Evolutionary conservation across 2,329 filamentous ascomycete genomes (phyloP).

Genomic region (Cryphonectria japonica): DNA sequence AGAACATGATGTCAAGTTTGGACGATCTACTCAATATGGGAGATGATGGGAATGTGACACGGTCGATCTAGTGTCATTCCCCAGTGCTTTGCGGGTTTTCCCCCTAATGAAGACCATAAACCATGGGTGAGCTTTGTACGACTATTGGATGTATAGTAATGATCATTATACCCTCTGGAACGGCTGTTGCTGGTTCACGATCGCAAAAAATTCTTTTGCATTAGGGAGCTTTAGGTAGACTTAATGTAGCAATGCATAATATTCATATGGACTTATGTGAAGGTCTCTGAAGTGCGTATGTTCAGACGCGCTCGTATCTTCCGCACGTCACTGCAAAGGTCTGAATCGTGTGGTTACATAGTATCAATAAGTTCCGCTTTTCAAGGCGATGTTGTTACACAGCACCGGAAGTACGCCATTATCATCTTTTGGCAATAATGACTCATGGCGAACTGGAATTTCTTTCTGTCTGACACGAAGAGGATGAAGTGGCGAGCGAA

Average conservation of each 20-base stretch:
- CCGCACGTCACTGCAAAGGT: neutral
- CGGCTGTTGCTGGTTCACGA: no score
- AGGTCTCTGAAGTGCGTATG: neutral
- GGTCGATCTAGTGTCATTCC: neutral
- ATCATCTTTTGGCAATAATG: neutral
- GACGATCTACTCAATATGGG: slow-evolving; percentile 5
- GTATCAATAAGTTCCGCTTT: neutral
- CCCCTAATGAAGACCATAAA: neutral
- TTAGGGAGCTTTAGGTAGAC: neutral
- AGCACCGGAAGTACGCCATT: neutral
- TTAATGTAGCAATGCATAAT: neutral
- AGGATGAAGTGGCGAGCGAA: neutral
- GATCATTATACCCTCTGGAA: no score
- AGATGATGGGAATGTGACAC: neutral
- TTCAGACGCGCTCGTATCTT: neutral
- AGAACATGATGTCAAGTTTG: slow-evolving; percentile 6
- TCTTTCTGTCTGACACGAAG: neutral
- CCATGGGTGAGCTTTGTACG: neutral
- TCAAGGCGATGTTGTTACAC: neutral
- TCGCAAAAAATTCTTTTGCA: neutral
- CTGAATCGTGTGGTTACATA: neutral
- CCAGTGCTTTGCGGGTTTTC: neutral
- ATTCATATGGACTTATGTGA: neutral
- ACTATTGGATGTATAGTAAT: neutral
- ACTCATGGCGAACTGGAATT: neutral